Base-by-base conservation (phyloP, 78 protist genomes). In the Anaeramoeba ignava region DNA sequence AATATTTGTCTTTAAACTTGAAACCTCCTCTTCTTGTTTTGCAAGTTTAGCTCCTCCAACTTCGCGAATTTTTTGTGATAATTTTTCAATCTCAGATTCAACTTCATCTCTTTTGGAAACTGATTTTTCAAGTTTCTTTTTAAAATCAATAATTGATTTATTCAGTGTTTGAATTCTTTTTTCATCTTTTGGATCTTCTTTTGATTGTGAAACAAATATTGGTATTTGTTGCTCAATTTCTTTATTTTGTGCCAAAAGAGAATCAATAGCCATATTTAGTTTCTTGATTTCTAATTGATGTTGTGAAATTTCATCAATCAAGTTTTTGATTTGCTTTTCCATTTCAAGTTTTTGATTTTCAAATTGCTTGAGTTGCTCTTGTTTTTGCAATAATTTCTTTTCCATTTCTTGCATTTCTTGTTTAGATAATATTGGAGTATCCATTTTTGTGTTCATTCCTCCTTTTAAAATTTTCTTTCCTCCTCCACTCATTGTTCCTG, bases 401-500 rank as follows among this genome's bases (percentile, higher is more conserved):
- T 27, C 17, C 36, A 27, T 8, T 54, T 54, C 73, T 54, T 54
- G 73, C 73, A 54, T 27, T 54, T 54, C 73, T 54, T 17, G 73
- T 54, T 54, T 17, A 54, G 17, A 8, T 54, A 54, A 27, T 54
- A 27, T 17, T 27, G 17, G 73, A 27, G 8, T 8, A 27, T 54
- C 73, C 8, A 54, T 54, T 27, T 54, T 54, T 54, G 8, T 17
- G 73, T 54, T 17, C 17, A 54, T 27, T 54, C 17, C 73, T 54
- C 17, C 73, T 17, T 17, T 8, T 54, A n/a, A n/a, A n/a, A n/a
- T n/a, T n/a, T n/a, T n/a, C 17, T 17, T 17, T 27, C 73, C 73
- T 36, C 99, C 99, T 33, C 99, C 99, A 33, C 93, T 82, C 98
- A 98, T 97, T 33, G 99, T 91, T 27, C 99, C 99, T 40, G 91